Base-by-base conservation (phyloP, 2,329 filamentous ascomycete species). In the Alternaria triticina region DNA sequence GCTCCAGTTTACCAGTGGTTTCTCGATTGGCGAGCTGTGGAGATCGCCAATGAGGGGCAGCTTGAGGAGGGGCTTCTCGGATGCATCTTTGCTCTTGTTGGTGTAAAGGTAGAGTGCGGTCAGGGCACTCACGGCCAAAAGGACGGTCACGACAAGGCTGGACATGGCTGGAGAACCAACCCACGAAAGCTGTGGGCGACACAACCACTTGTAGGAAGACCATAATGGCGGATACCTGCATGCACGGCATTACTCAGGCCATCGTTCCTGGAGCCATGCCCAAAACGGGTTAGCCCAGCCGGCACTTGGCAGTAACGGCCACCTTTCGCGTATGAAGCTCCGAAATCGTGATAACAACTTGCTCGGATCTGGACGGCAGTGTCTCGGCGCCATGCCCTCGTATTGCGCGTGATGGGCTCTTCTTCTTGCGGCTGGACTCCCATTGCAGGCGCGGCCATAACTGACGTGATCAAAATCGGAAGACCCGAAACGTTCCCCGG, bases 1-100 rank as follows among this genome's bases (percentile, higher is more conserved):
- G 36, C 54, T 59, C 62, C 59, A 65, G 44, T 59, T 62, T 17
- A 59, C 25, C 49, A 65, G 6, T 17, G 62, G 62, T 40, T 52
- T 62, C 15, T 58, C 54, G 27, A 55, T 55, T 25, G 62, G 59
- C 36, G 62, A 65, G 27, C 47, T 56, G 45, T 65, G 62, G 22
- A 65, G 43, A 46, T 65, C 62, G 25, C 62, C 27, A 30, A 65
- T 65, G 22, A 65, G 62, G 15, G 62, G 58, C 13, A 64, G 43
- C 45, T 62, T 64, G 43, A 60, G 58, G 17, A 58, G 54, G n/a
- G 62, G 43, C 33, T 57, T 57, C 15, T 54, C 47, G 30, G 5
- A 43, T 23, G 43, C 43, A 55, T 58, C 49, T 28, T 13, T 44
- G 12, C 46, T 28, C 23, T 51, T 61, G 13, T 44, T 55, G 43